A percentile compares a stretch with the other conserved stretches of the same genome.
These are phyloP conservation scores for Skeletonema tropicum DNA, from an alignment of 108 stramenopile species.

Conservation along the genomic window DNA sequence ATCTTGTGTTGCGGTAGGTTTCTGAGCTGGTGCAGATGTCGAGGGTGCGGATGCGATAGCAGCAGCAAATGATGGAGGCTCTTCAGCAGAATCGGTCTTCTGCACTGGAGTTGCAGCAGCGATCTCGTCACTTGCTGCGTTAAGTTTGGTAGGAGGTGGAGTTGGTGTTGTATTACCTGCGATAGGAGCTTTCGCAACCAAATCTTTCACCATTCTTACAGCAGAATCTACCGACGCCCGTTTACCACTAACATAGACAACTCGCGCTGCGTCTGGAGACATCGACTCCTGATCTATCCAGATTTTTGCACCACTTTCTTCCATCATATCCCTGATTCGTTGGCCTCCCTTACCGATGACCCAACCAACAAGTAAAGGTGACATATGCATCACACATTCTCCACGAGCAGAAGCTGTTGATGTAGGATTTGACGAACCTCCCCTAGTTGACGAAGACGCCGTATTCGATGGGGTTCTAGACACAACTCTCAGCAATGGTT, in stretches of 20 bases:
- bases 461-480: slow-evolving; percentile 39
- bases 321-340: slow-evolving; percentile 90
- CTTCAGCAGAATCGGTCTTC: slow-evolving; percentile 7
- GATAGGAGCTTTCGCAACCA: slow-evolving; percentile 78
- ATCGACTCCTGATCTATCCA: slow-evolving; percentile 94
- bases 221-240: slow-evolving; percentile 72
- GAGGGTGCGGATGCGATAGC: slow-evolving; percentile 32
- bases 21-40: slow-evolving; percentile 3
- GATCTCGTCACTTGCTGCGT: slow-evolving; percentile 3
- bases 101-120: slow-evolving; percentile 25
- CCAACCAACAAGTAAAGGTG: slow-evolving; percentile 84
- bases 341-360: slow-evolving; percentile 91
- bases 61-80: slow-evolving; percentile 39
- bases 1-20: slow-evolving; percentile 16
- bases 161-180: slow-evolving; percentile 39
- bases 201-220: slow-evolving; percentile 74
- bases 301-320: slow-evolving; percentile 86
- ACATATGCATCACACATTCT: slow-evolving; percentile 75
- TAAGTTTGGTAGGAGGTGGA: slow-evolving; percentile 17
- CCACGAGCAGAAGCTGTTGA: slow-evolving; percentile 42
- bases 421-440: slow-evolving; percentile 22
- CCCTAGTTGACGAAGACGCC: slow-evolving; percentile 16
- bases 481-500: slow-evolving; percentile 51
- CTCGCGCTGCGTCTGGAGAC: slow-evolving; percentile 68
- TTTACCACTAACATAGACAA: slow-evolving; percentile 89